Base-by-base conservation (phyloP, 176 grass and related monocot species). In the Leersia perrieri region DNA sequence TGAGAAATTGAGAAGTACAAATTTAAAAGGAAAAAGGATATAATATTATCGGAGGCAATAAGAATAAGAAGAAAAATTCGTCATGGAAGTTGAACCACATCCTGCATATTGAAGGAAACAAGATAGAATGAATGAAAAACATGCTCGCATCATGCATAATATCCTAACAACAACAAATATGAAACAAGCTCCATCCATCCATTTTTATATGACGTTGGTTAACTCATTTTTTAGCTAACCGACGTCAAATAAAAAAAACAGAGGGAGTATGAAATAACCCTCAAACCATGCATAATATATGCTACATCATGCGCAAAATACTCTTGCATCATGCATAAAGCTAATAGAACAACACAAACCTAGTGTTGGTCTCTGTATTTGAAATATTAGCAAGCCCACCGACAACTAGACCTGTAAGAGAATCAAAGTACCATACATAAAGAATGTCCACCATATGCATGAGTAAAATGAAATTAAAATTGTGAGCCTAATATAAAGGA, bases 31-130 rank as follows among this genome's bases (percentile, higher is more conserved):
- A 7, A 65, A 91, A 90, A 92, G 96, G 96, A 98, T 98, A 98
- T 98, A 98, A 98, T 98, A 98, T 98, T 79, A 98, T 98, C 2
- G 96, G 96, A 61, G 96, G 96, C 63, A 98, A 82, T 68, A 98
- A 90, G 92, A 98, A 98, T 69, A 98, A 84, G 90, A 98, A 98
- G 85, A 98, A 98, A 73, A 98, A 98, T 74, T 98, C 96, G 77
- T 98, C 96, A 68, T 98, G 96, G 60, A 98, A 98, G 81, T 98
- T 98, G 88, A 98, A 98, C 96, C 96, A 98, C 22, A 87, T 84
- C 92, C 96, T 98, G 87, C 22, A 69, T 84, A 90, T 77, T 33
- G 30, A 77, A 83, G 38, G 67, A 35, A 55, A 82, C 11, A 77
- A 70, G 29, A 66, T 11, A 62, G 80, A 67, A 89, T 75, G 57